These are phyloP conservation scores for Peronospora destructor DNA, from an alignment of 352 stramenopile genomes.

Conservation along the genomic window DNA sequence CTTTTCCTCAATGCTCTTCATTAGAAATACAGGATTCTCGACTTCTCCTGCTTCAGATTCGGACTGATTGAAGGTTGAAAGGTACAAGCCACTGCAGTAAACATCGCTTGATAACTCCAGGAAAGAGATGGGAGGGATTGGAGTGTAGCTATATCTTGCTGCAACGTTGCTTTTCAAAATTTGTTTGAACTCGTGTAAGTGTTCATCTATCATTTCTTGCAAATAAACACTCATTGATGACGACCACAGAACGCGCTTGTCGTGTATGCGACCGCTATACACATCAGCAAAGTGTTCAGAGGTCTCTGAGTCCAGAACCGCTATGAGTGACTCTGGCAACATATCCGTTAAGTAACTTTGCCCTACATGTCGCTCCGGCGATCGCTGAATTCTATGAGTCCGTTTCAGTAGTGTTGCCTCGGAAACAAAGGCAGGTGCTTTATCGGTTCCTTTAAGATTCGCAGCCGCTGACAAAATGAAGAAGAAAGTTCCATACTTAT, in stretches of 20 bases:
- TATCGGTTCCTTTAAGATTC: conserved; percentile 20
- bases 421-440: conserved; percentile 38
- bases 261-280: conserved; percentile 43
- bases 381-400: conserved; percentile 56
- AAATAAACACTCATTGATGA: conserved; percentile 62
- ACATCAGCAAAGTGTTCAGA: conserved; percentile 61
- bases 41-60: conserved; percentile 52
- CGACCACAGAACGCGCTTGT: conserved; percentile 71
- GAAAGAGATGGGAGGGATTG: conserved; percentile 64
- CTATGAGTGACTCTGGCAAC: conserved; percentile 65
- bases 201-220: conserved; percentile 63
- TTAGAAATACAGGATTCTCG: conserved; percentile 66
- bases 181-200: conserved; percentile 63
- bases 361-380: conserved; percentile 32
- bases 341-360: conserved; percentile 70
- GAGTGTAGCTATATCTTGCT: conserved; percentile 49
- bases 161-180: conserved; percentile 47
- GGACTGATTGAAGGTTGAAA: conserved; percentile 57
- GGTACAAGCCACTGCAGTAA: conserved; percentile 68
- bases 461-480: conserved; percentile 53
- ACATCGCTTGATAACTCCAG: conserved; percentile 65
- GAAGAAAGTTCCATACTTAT: conserved; percentile 58
- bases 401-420: conserved; percentile 56
- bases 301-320: conserved; percentile 54
- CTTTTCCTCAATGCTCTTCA: conserved; percentile 75